Conservation (phyloP, 164 flowering plant species). For the Chimonanthus salicifolius region DNA sequence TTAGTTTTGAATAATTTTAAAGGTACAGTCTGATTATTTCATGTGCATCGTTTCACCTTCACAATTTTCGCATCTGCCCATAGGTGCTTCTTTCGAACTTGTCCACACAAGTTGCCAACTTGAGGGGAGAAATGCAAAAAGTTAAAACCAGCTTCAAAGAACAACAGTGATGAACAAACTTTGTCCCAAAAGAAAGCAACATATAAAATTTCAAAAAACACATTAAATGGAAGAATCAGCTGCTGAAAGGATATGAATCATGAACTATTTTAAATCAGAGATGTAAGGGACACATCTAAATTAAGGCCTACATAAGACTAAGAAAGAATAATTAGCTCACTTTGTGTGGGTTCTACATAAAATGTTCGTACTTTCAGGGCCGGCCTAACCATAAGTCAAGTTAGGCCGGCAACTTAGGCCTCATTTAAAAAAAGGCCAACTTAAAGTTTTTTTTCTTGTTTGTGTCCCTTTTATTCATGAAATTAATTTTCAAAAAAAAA, state of each 20-base stretch:
- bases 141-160: constrained; percentile 4
- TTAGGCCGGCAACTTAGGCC: no score
- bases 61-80: constrained; percentile 95
- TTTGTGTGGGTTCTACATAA: no score
- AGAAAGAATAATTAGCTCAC: no score
- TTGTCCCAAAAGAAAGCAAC: background rate
- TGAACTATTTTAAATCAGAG: background rate
- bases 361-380: no score
- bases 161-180: background rate
- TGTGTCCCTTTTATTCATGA: no score
- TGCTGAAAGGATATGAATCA: background rate
- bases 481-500: no score
- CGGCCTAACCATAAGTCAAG: no score
- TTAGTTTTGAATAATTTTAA: background rate
- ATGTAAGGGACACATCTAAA: background rate
- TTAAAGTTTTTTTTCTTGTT: no score
- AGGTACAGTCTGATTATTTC: background rate
- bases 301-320: background rate
- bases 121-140: constrained; percentile 2
- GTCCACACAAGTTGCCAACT: constrained; percentile 81
- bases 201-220: background rate
- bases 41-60: constrained; percentile 47
- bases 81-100: constrained; percentile 67
- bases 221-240: background rate
- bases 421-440: no score